Percentiles rank a stretch among this genome's conserved stretches.
phyloP scores from a whole-genome alignment of 1,284 basidiomycete species.

The Kalmanozyma brasiliensis region DNA sequence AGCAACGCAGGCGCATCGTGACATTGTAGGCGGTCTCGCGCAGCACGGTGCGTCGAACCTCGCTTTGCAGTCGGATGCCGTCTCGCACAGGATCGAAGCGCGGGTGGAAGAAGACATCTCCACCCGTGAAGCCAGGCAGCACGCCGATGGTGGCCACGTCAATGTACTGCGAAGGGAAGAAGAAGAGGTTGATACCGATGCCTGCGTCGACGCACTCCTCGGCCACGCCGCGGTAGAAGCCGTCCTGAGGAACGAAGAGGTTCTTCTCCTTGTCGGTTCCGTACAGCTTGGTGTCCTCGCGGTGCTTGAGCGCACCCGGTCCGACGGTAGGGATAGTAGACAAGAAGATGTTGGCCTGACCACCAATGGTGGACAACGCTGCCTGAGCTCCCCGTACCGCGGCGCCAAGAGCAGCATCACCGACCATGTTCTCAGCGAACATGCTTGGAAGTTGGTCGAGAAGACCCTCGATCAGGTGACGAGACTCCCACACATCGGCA shows the following conservation, averaged over 20 bases:
- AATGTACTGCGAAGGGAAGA: constrained; percentile 83
- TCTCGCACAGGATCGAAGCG: constrained; percentile 83
- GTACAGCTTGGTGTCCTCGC: constrained; percentile 79
- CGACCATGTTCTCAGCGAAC: constrained; percentile 72
- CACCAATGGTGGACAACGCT: constrained; percentile 81
- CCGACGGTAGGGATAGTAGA: constrained; percentile 82
- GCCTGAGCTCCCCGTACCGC: constrained; percentile 74
- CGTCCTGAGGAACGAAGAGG: constrained; percentile 80
- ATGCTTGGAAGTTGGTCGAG: constrained; percentile 77
- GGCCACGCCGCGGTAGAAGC: constrained; percentile 82
- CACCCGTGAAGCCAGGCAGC: constrained; percentile 83
- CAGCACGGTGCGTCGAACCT: constrained; percentile 78
- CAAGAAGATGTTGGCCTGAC: constrained; percentile 86
- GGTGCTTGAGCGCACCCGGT: constrained; percentile 75
- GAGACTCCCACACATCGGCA: constrained; percentile 79
- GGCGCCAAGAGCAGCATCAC: constrained; percentile 80
- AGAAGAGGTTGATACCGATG: constrained; percentile 88
- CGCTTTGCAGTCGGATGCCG: constrained; percentile 76
- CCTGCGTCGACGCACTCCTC: constrained; percentile 90
- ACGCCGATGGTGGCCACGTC: constrained; percentile 84
- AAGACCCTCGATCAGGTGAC: constrained; percentile 74
- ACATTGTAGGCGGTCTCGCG: constrained; percentile 85
- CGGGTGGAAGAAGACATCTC: constrained; percentile 91
- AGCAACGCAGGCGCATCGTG: constrained; percentile 84
- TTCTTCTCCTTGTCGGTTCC: constrained; percentile 89